Evolutionary conservation across 768 basidiomycete genomes (phyloP), one percentile per base, ranked within the genome.

Genomic region (Pulveroboletus frians): DNA sequence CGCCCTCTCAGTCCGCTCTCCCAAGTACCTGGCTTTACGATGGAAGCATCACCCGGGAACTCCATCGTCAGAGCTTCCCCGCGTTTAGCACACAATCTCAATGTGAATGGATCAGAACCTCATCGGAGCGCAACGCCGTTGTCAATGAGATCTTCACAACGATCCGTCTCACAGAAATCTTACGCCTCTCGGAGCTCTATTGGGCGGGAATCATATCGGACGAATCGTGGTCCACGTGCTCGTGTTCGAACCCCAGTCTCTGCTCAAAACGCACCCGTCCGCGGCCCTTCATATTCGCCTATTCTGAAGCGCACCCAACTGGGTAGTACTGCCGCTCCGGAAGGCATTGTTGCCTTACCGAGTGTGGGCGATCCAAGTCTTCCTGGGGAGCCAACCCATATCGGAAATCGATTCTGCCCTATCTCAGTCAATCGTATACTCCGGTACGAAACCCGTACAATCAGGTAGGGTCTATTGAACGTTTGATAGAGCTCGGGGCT

Each of bases 141-240:
- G 26, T 60, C 55, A 37, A 9, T 36, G 9, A 52, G 26, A 20
- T 63, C 59, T 35, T 61, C 59, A 5, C 47, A 31, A 34, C 3
- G 10, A 4, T 58, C 62, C 3, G 9, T 38, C 21, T 60, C 64
- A 8, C 53, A 34, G 27, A 45, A n/a, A 10, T 62, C 63, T 4
- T 27, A 0, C 15, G 38, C 35, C 42, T 57, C 60, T 51, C 35
- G 34, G 46, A 46, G 21, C 17, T 62, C 64, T 3, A 18, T n/a
- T 18, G 65, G 60, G 9, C 60, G 61, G 29, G 43, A 51, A 1
- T 60, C 63, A 15, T 61, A 61, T 43, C 61, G 59, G 39, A 48
- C 37, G 8, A 47, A 65, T 36, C 55, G 2, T 20, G 65, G 59
- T 7, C 47, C 52, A 14, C 30, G 47, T 30, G 44, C 58, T 23